These are phyloP conservation scores for Fusarium lateritium DNA, from an alignment of 2,329 filamentous ascomycete genomes.

Conservation along the genomic window DNA sequence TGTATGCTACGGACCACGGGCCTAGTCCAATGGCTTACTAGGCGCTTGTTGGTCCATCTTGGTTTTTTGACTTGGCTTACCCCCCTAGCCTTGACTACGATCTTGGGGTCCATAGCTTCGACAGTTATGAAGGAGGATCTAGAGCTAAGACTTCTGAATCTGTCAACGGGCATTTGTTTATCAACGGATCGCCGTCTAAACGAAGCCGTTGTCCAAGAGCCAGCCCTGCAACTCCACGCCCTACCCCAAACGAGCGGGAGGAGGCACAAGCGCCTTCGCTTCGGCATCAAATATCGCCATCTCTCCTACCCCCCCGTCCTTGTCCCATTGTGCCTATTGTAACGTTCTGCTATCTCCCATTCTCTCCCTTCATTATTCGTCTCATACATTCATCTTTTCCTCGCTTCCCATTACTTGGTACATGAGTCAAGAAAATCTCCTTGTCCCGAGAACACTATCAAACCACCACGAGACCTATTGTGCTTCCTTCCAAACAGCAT, in stretches of 20 bases:
- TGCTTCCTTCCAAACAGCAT: slow-evolving; percentile 35
- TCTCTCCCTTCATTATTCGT: slow-evolving; percentile 29
- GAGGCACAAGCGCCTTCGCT: slow-evolving; percentile 46
- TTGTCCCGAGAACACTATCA: slow-evolving; percentile 34
- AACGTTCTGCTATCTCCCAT: slow-evolving; percentile 42
- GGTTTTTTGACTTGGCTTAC: slow-evolving; percentile 37
- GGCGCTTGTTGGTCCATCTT: slow-evolving; percentile 24
- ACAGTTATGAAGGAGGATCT: slow-evolving; percentile 38
- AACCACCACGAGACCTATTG: slow-evolving; percentile 45
- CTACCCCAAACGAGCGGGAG: slow-evolving; percentile 42
- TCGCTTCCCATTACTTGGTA: slow-evolving; percentile 38
- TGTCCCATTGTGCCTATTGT: slow-evolving; percentile 50
- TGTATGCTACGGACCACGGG: slow-evolving; percentile 38
- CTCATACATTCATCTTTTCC: slow-evolving; percentile 30
- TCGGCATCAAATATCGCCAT: slow-evolving; percentile 48
- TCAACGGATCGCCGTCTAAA: slow-evolving; percentile 42
- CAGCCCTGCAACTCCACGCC: slow-evolving; percentile 37
- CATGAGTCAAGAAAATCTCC: slow-evolving; percentile 35
- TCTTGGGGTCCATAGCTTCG: slow-evolving; percentile 40
- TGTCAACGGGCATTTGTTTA: slow-evolving; percentile 43
- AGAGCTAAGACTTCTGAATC: slow-evolving; percentile 38
- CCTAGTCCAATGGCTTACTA: slow-evolving; percentile 37
- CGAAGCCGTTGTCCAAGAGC: slow-evolving; percentile 41
- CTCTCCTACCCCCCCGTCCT: slow-evolving; percentile 41
- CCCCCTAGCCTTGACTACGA: slow-evolving; percentile 33